These are phyloP conservation scores for Niveomyces coronatus DNA, from an alignment of 2,329 filamentous ascomycete species.

Conservation along the genomic window DNA sequence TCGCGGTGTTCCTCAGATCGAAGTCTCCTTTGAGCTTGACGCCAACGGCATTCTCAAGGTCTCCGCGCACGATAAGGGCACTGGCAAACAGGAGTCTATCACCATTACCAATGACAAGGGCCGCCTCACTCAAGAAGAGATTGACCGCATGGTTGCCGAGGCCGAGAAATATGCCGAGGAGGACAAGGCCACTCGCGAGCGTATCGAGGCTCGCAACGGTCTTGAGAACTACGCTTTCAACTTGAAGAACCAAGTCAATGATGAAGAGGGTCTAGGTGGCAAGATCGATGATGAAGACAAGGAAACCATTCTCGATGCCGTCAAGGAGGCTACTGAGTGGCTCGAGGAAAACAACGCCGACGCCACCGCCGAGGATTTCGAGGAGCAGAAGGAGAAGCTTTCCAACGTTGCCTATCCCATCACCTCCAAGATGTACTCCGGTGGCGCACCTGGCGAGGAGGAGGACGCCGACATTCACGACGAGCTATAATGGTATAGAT, in stretches of 20 bases:
- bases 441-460: constrained; percentile 51
- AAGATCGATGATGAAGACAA: constrained; percentile 99
- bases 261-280: constrained; percentile 90
- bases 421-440: constrained; percentile 91
- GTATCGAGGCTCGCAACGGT: constrained; percentile 91
- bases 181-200: constrained; percentile 95
- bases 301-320: constrained; percentile 88
- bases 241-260: constrained; percentile 98
- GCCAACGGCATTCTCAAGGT: constrained; percentile 98
- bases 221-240: constrained; percentile 99
- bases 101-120: constrained; percentile 99
- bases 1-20: constrained; percentile 94
- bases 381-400: constrained; percentile 99
- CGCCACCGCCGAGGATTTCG: constrained; percentile 86
- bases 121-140: constrained; percentile 90
- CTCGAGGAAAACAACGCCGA: constrained; percentile 86
- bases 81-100: constrained; percentile 93
- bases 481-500: constrained; percentile 57
- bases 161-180: constrained; percentile 98
- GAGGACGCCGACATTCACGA: constrained; percentile 69
- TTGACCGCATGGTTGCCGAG: constrained; percentile 97
- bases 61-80: constrained; percentile 92
- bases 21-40: constrained; percentile 95
- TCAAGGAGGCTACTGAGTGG: constrained; percentile 97
- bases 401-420: constrained; percentile 95